Evolutionary conservation across 257 asterid species (phyloP).

Genomic region (Solanum paucissectum): DNA sequence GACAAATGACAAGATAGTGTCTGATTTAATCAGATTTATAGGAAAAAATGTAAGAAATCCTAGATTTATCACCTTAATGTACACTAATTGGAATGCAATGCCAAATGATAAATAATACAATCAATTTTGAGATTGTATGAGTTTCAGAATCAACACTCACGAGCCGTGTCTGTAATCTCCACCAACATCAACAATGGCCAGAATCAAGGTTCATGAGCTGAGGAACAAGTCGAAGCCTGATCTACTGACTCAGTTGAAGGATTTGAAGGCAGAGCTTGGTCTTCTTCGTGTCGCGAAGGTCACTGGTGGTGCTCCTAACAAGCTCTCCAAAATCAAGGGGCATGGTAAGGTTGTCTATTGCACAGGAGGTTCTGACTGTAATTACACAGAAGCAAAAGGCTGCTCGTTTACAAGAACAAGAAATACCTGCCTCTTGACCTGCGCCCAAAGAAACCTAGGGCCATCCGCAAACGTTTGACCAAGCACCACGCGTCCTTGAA

Average conservation of each 20-base stretch:
- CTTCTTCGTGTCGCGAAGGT: slow-evolving; percentile 49
- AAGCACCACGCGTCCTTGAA: slow-evolving; percentile 35
- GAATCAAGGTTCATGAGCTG: slow-evolving; percentile 60
- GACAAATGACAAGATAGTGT: background rate
- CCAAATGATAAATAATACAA: background rate
- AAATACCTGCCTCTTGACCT: slow-evolving; percentile 58
- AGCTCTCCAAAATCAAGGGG: slow-evolving; percentile 52
- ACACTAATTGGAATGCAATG: background rate
- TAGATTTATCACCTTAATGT: too few relatives aligned
- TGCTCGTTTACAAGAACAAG: slow-evolving; percentile 44
- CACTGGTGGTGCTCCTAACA: slow-evolving; percentile 60
- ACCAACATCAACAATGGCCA: slow-evolving; percentile 7
- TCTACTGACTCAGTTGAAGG: slow-evolving; percentile 34
- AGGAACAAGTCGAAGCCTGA: slow-evolving; percentile 44
- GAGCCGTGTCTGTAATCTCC: too few relatives aligned
- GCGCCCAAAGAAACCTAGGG: slow-evolving; percentile 57
- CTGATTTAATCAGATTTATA: too few relatives aligned
- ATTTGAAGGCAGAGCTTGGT: slow-evolving; percentile 43
- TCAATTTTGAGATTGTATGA: too few relatives aligned
- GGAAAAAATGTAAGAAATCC: background rate
- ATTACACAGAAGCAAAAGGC: slow-evolving; percentile 56
- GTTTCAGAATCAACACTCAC: too few relatives aligned
- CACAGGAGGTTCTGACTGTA: slow-evolving; percentile 47
- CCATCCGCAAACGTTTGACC: slow-evolving; percentile 55
- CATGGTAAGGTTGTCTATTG: slow-evolving; percentile 40